phyloP scores from a whole-genome alignment of 2,329 filamentous ascomycete genomes.

The Alternaria consortialis region DNA sequence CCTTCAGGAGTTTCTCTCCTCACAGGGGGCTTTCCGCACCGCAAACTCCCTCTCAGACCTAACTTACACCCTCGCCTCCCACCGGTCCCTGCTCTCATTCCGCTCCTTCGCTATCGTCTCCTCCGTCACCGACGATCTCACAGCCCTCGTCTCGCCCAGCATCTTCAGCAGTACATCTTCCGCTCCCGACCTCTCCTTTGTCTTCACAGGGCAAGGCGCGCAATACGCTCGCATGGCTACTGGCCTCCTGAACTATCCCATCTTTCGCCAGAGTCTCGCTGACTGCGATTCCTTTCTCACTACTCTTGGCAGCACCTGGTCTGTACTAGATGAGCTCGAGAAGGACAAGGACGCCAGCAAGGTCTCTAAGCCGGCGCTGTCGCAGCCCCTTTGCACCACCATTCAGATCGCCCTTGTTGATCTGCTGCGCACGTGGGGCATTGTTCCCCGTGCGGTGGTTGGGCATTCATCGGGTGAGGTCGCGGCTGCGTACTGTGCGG shows the following conservation, averaged over 20 bases:
- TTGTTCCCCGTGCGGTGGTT: constrained; percentile 20
- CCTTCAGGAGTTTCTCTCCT: constrained; percentile 2
- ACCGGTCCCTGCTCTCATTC: constrained; percentile 27
- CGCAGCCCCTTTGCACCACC: constrained; percentile 10
- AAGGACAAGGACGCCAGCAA: constrained; percentile 13
- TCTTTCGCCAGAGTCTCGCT: constrained; percentile 11
- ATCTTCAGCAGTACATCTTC: constrained; percentile 7
- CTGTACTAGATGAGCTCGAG: constrained; percentile 32
- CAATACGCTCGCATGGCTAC: constrained; percentile 38
- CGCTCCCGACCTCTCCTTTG: constrained; percentile 16
- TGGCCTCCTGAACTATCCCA: constrained; percentile 20
- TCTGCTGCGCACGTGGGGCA: constrained; percentile 14
- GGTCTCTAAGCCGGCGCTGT: constrained; percentile 18
- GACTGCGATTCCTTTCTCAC: constrained; percentile 5
- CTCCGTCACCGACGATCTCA: constrained; percentile 2
- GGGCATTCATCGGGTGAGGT: constrained; percentile 38
- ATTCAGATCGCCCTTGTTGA: constrained; percentile 12
- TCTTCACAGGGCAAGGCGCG: constrained; percentile 45
- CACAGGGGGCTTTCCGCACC: background rate
- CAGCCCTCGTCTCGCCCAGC: constrained; percentile 3
- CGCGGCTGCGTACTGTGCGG: constrained; percentile 28
- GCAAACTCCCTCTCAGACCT: constrained; percentile 17
- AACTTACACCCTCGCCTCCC: constrained; percentile 37
- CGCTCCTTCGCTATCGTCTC: constrained; percentile 13
- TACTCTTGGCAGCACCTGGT: constrained; percentile 2